Evolutionary conservation across 2,329 filamentous ascomycete species (phyloP), one percentile per base, ranked within the genome.

Genomic region (Microcyclosporella mali): DNA sequence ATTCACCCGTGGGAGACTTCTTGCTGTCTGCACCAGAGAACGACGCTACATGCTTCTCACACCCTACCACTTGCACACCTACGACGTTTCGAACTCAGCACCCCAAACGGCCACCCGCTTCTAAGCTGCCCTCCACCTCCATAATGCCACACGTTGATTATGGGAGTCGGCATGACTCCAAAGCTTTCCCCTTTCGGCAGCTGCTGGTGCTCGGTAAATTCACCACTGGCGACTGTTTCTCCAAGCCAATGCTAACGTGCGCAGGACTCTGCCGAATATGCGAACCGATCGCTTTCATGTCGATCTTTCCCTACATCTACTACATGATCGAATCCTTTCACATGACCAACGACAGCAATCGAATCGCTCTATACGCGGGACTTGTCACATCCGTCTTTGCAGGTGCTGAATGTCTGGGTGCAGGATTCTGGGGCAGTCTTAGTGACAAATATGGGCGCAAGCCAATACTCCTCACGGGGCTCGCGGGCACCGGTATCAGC

Each of bases 211-310:
- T 78, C 41, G 73, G 74, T 77, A 66, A 53, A 71, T 42, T 21
- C 18, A 37, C 28, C 38, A 40, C 16, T 12, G 34, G 33, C 34
- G 15, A 12, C 34, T 15, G 14, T 35, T n/a, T 10, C 30, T n/a
- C 21, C n/a, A 33, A 16, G 14, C 6, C 32, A 18, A 25, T 38
- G 4, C 33, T 44, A 27, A 39, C 41, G 25, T 3, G n/a, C 19
- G 11, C 46, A 60, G 58, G 57, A 16, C 45, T 95, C 60, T 95
- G 89, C 69, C 84, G 92, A 61, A 90, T 98, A 71, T 95, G 88
- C 73, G 92, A 98, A 65, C 92, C 92, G 40, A 97, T 98, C 66
- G 92, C 92, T 4, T 97, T 98, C 74, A 97, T 95, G 88, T 95
- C 89, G 41, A 95, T 97, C 56, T 97, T 98, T 64, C 92, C 92